A percentile compares a stretch with the other conserved stretches of the same genome.
phyloP scores from a whole-genome alignment of 2,329 filamentous ascomycete genomes.

The Cordyceps tenuipes region DNA sequence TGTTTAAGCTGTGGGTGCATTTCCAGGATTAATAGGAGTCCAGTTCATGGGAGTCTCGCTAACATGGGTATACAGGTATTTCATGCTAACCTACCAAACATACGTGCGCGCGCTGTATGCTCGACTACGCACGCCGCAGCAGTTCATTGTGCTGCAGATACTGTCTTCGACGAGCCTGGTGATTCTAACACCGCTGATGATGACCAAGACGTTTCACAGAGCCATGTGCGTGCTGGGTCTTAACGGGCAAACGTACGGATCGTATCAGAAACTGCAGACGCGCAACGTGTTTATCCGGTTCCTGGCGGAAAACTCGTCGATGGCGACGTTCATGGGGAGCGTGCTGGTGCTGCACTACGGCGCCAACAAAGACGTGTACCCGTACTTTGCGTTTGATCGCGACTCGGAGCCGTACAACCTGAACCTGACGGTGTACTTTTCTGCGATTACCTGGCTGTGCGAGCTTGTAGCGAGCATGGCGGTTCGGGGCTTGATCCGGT shows the following conservation, averaged over 20 bases:
- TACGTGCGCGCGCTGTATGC: conserved; percentile 63
- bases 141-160: conserved; percentile 58
- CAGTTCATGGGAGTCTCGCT: not conserved
- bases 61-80: conserved; percentile 38
- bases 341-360: conserved; percentile 60
- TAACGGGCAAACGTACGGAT: conserved; percentile 50
- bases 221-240: conserved; percentile 44
- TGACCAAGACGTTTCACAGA: conserved; percentile 51
- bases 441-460: conserved; percentile 57
- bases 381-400: conserved; percentile 58
- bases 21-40: too few relatives aligned
- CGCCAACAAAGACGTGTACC: conserved; percentile 58
- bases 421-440: conserved; percentile 53
- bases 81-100: conserved; percentile 62
- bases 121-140: conserved; percentile 54
- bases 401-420: conserved; percentile 48
- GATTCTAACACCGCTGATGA: conserved; percentile 54
- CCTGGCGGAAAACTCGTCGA: conserved; percentile 58
- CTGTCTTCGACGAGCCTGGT: conserved; percentile 56
- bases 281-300: conserved; percentile 61
- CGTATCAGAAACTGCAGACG: conserved; percentile 58
- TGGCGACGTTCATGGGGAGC: conserved; percentile 59
- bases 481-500: conserved; percentile 49
- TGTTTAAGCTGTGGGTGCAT: conserved; percentile 55
- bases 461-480: conserved; percentile 55